Evolutionary conservation across 495 filamentous ascomycete genomes (phyloP).

Genomic region (Neurospora cerealis): DNA sequence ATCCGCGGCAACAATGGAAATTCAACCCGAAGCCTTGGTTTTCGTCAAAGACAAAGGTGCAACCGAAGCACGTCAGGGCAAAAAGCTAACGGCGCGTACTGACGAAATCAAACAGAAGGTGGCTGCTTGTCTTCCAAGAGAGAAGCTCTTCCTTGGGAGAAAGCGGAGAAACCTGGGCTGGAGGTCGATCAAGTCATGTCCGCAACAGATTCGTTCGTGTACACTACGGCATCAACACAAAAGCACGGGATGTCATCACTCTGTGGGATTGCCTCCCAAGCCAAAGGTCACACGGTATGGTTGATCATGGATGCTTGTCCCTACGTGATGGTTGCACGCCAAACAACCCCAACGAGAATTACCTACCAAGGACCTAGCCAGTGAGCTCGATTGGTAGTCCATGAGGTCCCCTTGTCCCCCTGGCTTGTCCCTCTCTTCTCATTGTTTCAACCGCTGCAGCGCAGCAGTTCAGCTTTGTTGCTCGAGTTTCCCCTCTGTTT

Average conservation of each 20-base stretch:
- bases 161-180: neutral
- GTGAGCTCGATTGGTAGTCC: neutral
- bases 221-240: neutral
- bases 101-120: neutral
- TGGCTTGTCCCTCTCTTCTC: neutral
- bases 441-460: neutral
- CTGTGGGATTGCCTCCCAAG: neutral
- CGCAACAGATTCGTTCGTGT: neutral
- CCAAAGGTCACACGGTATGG: slow-evolving; percentile 2
- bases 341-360: no score
- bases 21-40: neutral
- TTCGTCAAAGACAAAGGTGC: neutral
- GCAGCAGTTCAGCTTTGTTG: neutral
- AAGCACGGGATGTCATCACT: slow-evolving; percentile 13
- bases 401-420: neutral
- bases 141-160: neutral
- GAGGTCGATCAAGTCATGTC: neutral
- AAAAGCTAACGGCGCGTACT: neutral
- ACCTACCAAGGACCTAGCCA: no score
- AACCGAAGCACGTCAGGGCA: neutral
- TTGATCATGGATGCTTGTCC: neutral
- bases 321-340: neutral
- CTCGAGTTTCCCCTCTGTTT: neutral
- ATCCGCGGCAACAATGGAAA: neutral
- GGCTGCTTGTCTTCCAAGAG: neutral